These are phyloP conservation scores for Ogataea pilisensis DNA, from an alignment of 805 yeast species.

Conservation along the genomic window DNA sequence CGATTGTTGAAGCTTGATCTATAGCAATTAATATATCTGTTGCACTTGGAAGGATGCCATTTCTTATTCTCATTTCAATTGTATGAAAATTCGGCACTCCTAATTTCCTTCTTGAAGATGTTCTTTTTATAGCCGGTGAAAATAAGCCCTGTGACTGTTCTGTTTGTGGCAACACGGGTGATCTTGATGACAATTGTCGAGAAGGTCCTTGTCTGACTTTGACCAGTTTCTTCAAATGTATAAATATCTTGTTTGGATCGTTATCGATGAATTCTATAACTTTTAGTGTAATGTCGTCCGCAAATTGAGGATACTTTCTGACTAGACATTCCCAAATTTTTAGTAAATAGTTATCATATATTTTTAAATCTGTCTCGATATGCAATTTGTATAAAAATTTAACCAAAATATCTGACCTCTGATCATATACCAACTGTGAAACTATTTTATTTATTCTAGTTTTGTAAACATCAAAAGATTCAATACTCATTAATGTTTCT, in stretches of 20 bases:
- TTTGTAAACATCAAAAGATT: conserved; percentile 6
- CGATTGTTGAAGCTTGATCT: conserved; percentile 6
- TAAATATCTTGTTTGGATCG: conserved; percentile 2
- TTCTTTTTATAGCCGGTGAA: conserved; percentile 4
- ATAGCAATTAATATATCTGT: conserved; percentile 15
- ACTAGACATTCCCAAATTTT: conserved; percentile 20
- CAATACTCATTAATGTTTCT: conserved; percentile 6
- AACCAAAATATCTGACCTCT: conserved; percentile 20
- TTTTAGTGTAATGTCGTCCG: conserved; percentile 13
- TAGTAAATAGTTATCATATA: conserved; percentile 15
- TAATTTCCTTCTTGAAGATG: neutral
- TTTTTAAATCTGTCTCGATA: conserved; percentile 18
- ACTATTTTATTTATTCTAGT: conserved; percentile 11
- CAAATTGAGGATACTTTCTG: conserved; percentile 19
- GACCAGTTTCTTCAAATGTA: conserved; percentile 6
- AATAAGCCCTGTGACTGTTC: conserved; percentile 1
- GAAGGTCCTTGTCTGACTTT: neutral
- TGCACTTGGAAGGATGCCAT: conserved; percentile 24
- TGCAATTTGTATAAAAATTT: conserved; percentile 24
- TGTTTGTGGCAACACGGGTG: conserved; percentile 2
- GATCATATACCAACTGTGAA: conserved; percentile 12
- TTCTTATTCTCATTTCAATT: conserved; percentile 21
- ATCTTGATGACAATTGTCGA: neutral
- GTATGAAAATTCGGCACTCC: conserved; percentile 12
- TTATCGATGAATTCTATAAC: conserved; percentile 7